Conservation (phyloP, 345 rosid genomes). For the Salix purpurea region DNA sequence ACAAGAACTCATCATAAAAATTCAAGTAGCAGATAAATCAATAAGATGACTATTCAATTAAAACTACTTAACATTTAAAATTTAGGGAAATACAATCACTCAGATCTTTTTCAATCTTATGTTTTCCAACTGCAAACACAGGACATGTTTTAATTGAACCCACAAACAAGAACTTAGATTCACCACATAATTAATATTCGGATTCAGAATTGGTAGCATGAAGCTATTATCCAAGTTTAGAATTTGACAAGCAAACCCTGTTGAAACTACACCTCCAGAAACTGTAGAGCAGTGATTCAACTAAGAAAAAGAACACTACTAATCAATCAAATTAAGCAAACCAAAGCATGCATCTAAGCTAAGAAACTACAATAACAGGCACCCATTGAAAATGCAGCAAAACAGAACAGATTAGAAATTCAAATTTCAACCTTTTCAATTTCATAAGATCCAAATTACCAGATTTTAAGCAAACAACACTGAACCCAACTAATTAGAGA, state of each 20-base stretch:
- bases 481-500: slow-evolving; percentile 11
- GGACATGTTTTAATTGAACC: background rate
- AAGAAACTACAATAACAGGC: background rate
- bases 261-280: slow-evolving; percentile 10
- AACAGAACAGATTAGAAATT: background rate
- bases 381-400: slow-evolving; percentile 10
- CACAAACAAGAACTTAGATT: background rate
- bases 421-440: background rate
- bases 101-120: background rate
- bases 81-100: background rate
- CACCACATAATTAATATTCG: background rate
- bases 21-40: background rate
- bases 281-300: background rate
- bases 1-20: background rate
- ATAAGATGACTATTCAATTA: background rate
- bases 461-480: slow-evolving; percentile 1
- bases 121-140: background rate
- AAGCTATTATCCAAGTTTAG: background rate
- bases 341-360: slow-evolving; percentile 6
- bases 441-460: slow-evolving; percentile 2
- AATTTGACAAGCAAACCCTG: slow-evolving; percentile 15
- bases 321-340: slow-evolving; percentile 10
- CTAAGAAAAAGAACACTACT: background rate
- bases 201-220: background rate
- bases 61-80: background rate